A percentile compares a stretch with the other conserved stretches of the same genome.
phyloP scores from a whole-genome alignment of 1,284 basidiomycete genomes.

The Trichosporon asahii region DNA sequence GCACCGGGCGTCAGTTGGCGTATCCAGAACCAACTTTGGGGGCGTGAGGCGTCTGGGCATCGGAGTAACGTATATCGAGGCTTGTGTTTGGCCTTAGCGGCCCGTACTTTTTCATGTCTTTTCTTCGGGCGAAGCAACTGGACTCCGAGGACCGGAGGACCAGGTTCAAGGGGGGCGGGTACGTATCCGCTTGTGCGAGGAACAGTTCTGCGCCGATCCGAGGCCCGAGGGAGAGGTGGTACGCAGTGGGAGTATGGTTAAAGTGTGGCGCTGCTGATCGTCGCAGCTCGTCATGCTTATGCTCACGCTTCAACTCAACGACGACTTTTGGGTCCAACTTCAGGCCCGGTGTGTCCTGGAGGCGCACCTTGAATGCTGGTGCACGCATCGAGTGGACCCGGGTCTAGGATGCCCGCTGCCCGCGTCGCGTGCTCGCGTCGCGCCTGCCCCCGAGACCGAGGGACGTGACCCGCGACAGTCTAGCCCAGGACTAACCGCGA shows the following conservation, averaged over 20 bases:
- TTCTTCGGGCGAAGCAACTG: not conserved
- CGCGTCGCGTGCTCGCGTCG: not conserved
- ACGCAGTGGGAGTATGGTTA: not conserved
- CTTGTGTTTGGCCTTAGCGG: too few relatives aligned
- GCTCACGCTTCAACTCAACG: not conserved
- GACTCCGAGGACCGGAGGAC: not conserved
- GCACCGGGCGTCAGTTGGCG: not conserved
- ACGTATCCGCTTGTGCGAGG: not conserved
- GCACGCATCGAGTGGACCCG: not conserved
- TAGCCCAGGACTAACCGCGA: not conserved
- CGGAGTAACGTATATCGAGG: not conserved
- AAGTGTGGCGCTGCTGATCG: not conserved
- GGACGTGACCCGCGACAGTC: not conserved
- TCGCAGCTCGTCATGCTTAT: not conserved
- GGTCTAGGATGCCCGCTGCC: not conserved
- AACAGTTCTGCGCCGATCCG: not conserved
- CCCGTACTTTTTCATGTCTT: not conserved
- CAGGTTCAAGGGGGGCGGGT: not conserved
- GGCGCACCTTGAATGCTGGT: not conserved
- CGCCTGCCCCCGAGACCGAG: not conserved
- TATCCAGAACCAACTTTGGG: not conserved
- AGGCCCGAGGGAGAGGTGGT: not conserved
- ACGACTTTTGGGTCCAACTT: not conserved
- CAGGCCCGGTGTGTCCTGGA: not conserved
- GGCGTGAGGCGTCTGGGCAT: not conserved